phyloP scores from a whole-genome alignment of 345 rosid genomes.

The Syzygium jambos region DNA sequence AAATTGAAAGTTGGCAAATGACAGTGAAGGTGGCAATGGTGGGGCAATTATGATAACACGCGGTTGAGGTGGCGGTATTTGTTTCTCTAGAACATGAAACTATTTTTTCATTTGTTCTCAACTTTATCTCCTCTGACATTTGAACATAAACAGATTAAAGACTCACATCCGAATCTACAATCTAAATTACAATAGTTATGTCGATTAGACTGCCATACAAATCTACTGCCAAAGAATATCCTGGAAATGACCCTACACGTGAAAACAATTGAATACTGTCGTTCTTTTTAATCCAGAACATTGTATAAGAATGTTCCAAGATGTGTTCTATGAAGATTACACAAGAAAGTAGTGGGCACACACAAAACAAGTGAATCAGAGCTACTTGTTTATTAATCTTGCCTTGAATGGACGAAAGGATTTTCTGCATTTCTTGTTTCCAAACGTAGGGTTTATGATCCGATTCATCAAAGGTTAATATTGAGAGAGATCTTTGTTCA shows the following conservation, averaged over 20 bases:
- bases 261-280: not conserved
- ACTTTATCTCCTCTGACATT: not conserved
- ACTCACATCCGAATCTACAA: not conserved
- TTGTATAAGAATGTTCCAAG: not conserved
- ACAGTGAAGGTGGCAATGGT: not conserved
- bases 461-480: not conserved
- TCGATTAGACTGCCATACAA: not conserved
- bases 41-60: not conserved
- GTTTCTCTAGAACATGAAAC: not conserved
- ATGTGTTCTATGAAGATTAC: not conserved
- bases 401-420: not conserved
- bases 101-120: not conserved
- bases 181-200: not conserved
- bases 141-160: not conserved
- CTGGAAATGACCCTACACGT: not conserved
- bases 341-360: not conserved
- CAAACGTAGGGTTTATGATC: not conserved
- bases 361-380: not conserved
- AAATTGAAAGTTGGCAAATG: not conserved
- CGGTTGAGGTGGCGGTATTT: not conserved
- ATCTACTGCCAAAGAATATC: not conserved
- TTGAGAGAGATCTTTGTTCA: not conserved
- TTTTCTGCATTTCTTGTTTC: not conserved
- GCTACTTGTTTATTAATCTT: not conserved
- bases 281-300: not conserved